A percentile compares a stretch with the other conserved stretches of the same genome.
Conservation (phyloP, 371 early-diverging fungal genomes). For the Mucor saturninus region DNA sequence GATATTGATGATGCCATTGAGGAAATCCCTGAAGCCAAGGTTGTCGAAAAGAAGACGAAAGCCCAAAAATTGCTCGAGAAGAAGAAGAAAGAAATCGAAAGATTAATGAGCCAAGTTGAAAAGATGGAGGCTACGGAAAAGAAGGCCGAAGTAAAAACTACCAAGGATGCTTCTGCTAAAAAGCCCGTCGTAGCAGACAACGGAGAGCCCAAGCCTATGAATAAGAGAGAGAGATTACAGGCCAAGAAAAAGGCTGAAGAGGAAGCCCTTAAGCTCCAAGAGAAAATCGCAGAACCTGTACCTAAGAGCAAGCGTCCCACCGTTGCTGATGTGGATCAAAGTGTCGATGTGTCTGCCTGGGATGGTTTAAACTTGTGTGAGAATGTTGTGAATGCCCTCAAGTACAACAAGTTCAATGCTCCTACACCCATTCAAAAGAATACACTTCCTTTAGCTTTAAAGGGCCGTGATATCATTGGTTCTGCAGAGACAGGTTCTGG, state of each 20-base stretch:
- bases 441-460: conserved; percentile 74
- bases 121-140: conserved; percentile 23
- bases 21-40: conserved; percentile 19
- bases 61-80: conserved; percentile 30
- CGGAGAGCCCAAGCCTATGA: conserved; percentile 31
- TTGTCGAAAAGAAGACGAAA: conserved; percentile 30
- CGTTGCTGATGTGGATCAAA: conserved; percentile 47
- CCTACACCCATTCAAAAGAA: conserved; percentile 97
- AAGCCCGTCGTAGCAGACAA: not conserved
- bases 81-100: conserved; percentile 37
- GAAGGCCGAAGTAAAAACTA: too few species aligned
- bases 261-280: conserved; percentile 28
- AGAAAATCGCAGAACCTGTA: conserved; percentile 8
- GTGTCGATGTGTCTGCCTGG: conserved; percentile 69
- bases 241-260: conserved; percentile 28
- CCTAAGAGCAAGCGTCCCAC: conserved; percentile 31
- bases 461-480: conserved; percentile 92
- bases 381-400: conserved; percentile 68
- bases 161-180: not conserved
- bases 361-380: conserved; percentile 52
- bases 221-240: conserved; percentile 35
- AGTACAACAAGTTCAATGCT: conserved; percentile 67
- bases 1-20: conserved; percentile 2
- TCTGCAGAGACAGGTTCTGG: conserved; percentile 98
- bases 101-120: conserved; percentile 22